Evolutionary conservation across 768 basidiomycete species (phyloP), one percentile per base, ranked within the genome.

Genomic region (Hortiboletus flavorubellus): DNA sequence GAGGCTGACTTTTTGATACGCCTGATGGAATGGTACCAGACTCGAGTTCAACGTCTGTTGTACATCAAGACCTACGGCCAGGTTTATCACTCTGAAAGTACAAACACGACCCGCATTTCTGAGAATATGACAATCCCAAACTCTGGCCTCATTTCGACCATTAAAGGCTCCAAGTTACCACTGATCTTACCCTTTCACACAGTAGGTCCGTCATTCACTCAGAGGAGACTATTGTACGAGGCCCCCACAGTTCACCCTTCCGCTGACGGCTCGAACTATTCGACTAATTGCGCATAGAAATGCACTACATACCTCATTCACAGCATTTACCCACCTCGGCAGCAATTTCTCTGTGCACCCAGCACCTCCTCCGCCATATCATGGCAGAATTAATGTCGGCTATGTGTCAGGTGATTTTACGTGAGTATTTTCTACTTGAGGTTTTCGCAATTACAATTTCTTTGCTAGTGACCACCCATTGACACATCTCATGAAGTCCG

Each of bases 401-500:
- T 81, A 80, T 62, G 69, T 81, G 41, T 78, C 78, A 0, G 74
- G 75, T 35, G 80, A 80, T 57, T 73, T 80, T 23, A 75, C 70
- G 77, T 79, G 52, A 41, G 73, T 62, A 12, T 31, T 46, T 39
- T 29, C 38, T 49, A 11, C 30, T 47, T 5, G 18, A 18, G 8
- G 44, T 29, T 34, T 15, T 34, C 34, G 11, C 49, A 11, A 30
- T 53, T 21, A 57, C 44, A 10, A 40, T 44, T 14, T 18, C 8
- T 26, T 39, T 31, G 11, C 39, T 51, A 80, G 78, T 60, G 77
- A 81, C 55, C 80, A 81, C 51, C 80, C 80, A 12, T 65, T 81
- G 45, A 72, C 78, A 23, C 80, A 81, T 58, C 72, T 81, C 48
- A 81, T 80, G 77, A 78, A 78, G 58, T 76, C 75, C 15, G 78